These are phyloP conservation scores for Citrullus amarus DNA, from an alignment of 306 rosid genomes.

Conservation along the genomic window DNA sequence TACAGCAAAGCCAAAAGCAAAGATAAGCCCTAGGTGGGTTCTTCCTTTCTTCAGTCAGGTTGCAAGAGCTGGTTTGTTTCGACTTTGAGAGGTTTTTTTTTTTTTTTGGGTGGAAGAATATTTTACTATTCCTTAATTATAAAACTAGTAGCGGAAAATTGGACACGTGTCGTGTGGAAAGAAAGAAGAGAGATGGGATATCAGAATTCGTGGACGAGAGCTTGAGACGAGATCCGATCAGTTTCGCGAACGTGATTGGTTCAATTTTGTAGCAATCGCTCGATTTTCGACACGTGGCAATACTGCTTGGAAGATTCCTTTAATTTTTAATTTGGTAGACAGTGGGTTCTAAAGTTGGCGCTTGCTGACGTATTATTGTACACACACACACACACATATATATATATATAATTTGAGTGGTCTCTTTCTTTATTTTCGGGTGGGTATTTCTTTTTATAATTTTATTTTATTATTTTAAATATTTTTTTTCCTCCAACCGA, in stretches of 20 bases:
- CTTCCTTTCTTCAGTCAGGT: neutral
- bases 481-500: neutral
- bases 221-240: conserved; percentile 58
- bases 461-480: neutral
- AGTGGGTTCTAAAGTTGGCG: neutral
- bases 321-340: neutral
- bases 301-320: neutral
- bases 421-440: too few relatives aligned
- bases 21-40: conserved; percentile 13
- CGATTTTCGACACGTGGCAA: conserved; percentile 22
- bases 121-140: neutral
- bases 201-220: conserved; percentile 72
- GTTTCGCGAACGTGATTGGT: conserved; percentile 40
- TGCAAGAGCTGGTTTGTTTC: conserved; percentile 17
- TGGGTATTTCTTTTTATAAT: neutral
- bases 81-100: neutral
- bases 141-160: conserved; percentile 18
- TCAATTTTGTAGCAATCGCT: conserved; percentile 3
- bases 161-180: conserved; percentile 47
- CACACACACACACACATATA: neutral
- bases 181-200: conserved; percentile 9
- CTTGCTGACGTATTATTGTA: neutral
- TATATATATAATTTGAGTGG: neutral
- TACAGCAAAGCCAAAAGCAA: neutral
- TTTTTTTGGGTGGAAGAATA: conserved; percentile 11